A percentile compares a stretch with the other conserved stretches of the same genome.
Evolutionary conservation across 441 rosid genomes (phyloP).

Genomic region (Populus hybrid): DNA sequence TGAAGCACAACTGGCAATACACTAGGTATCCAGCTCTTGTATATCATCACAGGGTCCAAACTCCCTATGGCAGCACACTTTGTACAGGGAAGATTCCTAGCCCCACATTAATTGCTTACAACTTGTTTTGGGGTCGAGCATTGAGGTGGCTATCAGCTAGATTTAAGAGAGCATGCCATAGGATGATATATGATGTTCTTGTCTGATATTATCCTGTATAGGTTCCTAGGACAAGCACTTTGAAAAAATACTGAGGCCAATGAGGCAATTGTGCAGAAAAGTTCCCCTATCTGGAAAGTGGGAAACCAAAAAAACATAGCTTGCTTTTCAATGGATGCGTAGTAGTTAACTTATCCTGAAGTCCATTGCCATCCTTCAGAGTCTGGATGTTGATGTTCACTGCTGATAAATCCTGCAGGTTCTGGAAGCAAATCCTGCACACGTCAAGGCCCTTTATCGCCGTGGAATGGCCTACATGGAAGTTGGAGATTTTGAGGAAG

Average conservation of each 20-base stretch:
- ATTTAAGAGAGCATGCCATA: too few species aligned
- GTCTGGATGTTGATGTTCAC: neutral
- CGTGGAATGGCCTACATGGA: conserved; percentile 95
- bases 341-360: neutral
- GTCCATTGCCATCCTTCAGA: neutral
- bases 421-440: conserved; percentile 81
- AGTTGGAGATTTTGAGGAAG: conserved; percentile 85
- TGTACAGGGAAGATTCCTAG: neutral
- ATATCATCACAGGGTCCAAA: neutral
- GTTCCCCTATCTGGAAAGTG: neutral
- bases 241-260: neutral
- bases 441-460: conserved; percentile 83
- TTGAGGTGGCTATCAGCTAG: neutral
- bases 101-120: neutral
- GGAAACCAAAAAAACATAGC: neutral
- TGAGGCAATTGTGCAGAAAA: neutral
- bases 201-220: neutral
- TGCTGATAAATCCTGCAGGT: conserved; percentile 42
- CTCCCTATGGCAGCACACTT: conserved; percentile 2
- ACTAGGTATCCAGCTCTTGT: neutral
- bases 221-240: neutral
- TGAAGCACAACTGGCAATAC: neutral
- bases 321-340: neutral
- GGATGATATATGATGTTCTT: neutral
- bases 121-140: neutral